These are phyloP conservation scores for Trichophyton verrucosum DNA, from an alignment of 2,329 filamentous ascomycete species.

Conservation along the genomic window DNA sequence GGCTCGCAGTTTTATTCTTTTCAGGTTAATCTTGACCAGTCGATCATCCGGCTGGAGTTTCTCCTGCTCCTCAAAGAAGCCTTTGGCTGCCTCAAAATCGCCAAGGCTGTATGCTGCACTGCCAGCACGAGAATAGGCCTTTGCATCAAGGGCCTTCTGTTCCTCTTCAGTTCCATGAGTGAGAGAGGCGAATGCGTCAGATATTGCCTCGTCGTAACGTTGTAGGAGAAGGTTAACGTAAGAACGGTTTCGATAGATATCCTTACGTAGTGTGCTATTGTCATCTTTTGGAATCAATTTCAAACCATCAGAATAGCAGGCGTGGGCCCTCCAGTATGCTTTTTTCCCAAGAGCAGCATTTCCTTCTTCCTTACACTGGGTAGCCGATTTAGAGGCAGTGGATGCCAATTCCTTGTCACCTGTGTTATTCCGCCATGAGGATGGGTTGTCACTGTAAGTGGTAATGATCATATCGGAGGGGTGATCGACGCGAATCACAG, in stretches of 20 bases:
- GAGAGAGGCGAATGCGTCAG: not conserved
- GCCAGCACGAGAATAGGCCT: not conserved
- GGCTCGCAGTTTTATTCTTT: slow-evolving; percentile 17
- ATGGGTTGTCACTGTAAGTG: not conserved
- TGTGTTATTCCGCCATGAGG: not conserved
- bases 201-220: not conserved
- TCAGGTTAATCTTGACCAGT: slow-evolving; percentile 18
- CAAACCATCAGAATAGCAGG: not conserved
- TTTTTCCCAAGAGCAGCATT: not conserved
- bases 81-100: not conserved
- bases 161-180: not conserved
- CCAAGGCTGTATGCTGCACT: not conserved
- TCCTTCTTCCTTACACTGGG: not conserved
- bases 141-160: not conserved
- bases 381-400: not conserved
- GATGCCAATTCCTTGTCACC: not conserved
- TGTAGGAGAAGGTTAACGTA: not conserved
- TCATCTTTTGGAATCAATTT: not conserved
- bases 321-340: not conserved
- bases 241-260: not conserved
- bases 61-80: not conserved
- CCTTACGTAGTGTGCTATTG: not conserved
- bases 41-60: not conserved
- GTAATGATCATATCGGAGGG: slow-evolving; percentile 35
- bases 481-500: slow-evolving; percentile 42